Percentiles rank a stretch among this genome's conserved stretches.
Conservation (phyloP, 228 moss, liverwort and hornwort species). For the Sphagnum magellanicum region DNA sequence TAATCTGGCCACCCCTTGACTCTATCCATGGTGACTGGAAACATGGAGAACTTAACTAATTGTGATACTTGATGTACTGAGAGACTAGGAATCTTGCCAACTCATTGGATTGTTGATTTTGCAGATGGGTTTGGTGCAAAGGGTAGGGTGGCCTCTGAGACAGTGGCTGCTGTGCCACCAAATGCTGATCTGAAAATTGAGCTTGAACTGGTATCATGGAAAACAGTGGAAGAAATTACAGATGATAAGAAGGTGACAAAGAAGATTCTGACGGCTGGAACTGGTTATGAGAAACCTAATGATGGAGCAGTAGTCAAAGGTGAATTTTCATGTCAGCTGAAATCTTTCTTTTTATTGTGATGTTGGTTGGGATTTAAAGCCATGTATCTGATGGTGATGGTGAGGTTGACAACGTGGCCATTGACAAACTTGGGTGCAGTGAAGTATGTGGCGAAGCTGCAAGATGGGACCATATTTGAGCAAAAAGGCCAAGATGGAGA, state of each 20-base stretch:
- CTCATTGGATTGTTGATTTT: background rate
- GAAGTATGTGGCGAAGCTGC: slow-evolving; percentile 65
- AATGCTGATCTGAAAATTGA: slow-evolving; percentile 69
- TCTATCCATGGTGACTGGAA: too few species aligned
- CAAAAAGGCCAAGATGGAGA: slow-evolving; percentile 62
- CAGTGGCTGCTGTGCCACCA: slow-evolving; percentile 52
- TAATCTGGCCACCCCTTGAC: too few species aligned
- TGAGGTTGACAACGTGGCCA: background rate
- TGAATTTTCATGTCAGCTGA: slow-evolving; percentile 13
- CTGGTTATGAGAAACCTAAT: slow-evolving; percentile 84
- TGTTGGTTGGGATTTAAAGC: background rate
- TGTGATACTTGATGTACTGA: too few species aligned
- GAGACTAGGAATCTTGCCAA: too few species aligned
- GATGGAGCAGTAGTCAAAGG: slow-evolving; percentile 75
- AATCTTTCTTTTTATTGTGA: background rate
- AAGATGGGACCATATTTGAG: slow-evolving; percentile 73
- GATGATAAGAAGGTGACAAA: slow-evolving; percentile 79
- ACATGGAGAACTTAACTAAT: too few species aligned
- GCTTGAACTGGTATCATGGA: slow-evolving; percentile 85
- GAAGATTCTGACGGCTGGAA: slow-evolving; percentile 63
- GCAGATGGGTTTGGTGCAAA: slow-evolving; percentile 83
- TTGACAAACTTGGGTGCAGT: slow-evolving; percentile 29
- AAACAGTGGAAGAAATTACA: slow-evolving; percentile 73
- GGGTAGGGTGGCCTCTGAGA: slow-evolving; percentile 49
- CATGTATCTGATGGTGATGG: background rate